phyloP scores from a whole-genome alignment of 177 flowering plant species.

The Tripterygium wilfordii region DNA sequence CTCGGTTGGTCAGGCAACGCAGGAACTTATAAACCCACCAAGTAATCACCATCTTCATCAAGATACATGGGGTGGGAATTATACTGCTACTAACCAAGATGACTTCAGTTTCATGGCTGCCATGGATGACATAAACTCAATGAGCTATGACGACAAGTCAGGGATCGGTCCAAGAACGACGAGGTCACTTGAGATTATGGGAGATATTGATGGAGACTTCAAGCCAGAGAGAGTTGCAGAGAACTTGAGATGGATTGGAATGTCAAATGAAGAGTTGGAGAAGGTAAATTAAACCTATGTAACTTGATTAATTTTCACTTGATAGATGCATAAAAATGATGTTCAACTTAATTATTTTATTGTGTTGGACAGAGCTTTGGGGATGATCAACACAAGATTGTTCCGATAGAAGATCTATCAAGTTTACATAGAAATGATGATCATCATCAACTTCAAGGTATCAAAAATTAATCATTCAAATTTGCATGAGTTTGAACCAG shows the following conservation, averaged over 20 bases:
- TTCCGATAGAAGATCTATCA: slow-evolving; percentile 51
- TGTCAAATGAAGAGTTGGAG: slow-evolving; percentile 52
- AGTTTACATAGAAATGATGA: slow-evolving; percentile 27
- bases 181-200: slow-evolving; percentile 30
- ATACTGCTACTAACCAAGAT: slow-evolving; percentile 14
- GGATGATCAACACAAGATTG: slow-evolving; percentile 43
- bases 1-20: slow-evolving; percentile 67
- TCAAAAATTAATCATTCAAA: too few relatives aligned
- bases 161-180: slow-evolving; percentile 14
- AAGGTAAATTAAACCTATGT: slow-evolving; percentile 31
- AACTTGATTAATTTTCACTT: not conserved
- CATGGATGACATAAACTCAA: slow-evolving; percentile 12
- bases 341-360: not conserved
- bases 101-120: slow-evolving; percentile 32
- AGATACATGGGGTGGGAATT: slow-evolving; percentile 34
- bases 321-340: not conserved
- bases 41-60: too few relatives aligned
- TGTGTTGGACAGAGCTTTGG: slow-evolving; percentile 31
- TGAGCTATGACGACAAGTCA: slow-evolving; percentile 10
- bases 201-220: slow-evolving; percentile 32
- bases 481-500: too few relatives aligned
- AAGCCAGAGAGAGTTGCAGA: slow-evolving; percentile 40
- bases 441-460: slow-evolving; percentile 42
- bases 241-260: slow-evolving; percentile 70
- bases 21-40: slow-evolving; percentile 36